Percentiles rank a stretch among this genome's conserved stretches.
Evolutionary conservation across 345 rosid species (phyloP).

Genomic region (Bretschneidera sinensis): DNA sequence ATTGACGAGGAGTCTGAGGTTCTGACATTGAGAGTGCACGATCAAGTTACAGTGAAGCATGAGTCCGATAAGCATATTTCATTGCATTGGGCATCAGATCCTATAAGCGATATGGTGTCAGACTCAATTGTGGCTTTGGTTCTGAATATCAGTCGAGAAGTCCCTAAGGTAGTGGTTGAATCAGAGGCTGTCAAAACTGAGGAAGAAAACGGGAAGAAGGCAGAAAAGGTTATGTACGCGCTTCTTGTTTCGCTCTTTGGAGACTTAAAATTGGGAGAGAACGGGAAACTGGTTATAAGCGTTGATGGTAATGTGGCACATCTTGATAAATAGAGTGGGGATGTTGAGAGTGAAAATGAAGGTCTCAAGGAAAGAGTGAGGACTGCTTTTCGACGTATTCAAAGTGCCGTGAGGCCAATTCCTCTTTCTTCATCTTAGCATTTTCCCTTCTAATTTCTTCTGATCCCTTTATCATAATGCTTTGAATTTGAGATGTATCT

Average conservation of each 20-base stretch:
- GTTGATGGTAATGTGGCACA: conserved; percentile 78
- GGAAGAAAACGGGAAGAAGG: conserved; percentile 68
- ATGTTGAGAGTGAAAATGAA: conserved; percentile 78
- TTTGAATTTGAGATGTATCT: no score
- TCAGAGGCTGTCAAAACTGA: conserved; percentile 49
- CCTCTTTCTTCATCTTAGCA: conserved; percentile 42
- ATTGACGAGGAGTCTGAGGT: conserved; percentile 71
- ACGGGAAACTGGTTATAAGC: conserved; percentile 63
- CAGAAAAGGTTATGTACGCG: conserved; percentile 71
- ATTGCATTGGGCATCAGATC: conserved; percentile 82
- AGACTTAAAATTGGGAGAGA: conserved; percentile 75
- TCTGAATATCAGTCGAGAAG: conserved; percentile 67
- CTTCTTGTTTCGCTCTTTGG: conserved; percentile 86
- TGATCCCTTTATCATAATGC: no score
- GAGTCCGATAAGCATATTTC: conserved; percentile 85
- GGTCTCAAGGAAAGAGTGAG: conserved; percentile 85
- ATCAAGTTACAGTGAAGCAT: conserved; percentile 69
- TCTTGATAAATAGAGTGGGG: conserved; percentile 78
- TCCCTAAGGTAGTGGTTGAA: conserved; percentile 65
- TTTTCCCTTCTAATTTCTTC: no score
- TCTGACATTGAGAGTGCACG: conserved; percentile 58
- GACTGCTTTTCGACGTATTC: conserved; percentile 58
- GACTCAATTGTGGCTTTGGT: conserved; percentile 85
- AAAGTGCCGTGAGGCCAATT: conserved; percentile 72
- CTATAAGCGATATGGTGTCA: conserved; percentile 87